phyloP scores from a whole-genome alignment of 768 basidiomycete genomes.

The Steccherinum ochraceum region DNA sequence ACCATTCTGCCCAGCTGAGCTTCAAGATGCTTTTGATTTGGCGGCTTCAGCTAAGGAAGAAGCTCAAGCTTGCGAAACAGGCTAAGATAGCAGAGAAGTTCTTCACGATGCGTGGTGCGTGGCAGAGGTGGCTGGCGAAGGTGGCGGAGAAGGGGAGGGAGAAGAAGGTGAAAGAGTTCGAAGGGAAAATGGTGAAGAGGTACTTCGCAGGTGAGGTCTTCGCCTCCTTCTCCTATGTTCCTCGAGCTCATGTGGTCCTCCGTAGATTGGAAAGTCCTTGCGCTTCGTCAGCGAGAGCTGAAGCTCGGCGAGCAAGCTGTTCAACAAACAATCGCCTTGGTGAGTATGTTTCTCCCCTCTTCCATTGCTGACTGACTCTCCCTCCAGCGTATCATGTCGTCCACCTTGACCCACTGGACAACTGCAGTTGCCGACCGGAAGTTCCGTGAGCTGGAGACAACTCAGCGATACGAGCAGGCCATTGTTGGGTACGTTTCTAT shows the following conservation, averaged over 20 bases:
- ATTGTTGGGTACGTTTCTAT: conserved; percentile 29
- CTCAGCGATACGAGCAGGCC: conserved; percentile 36
- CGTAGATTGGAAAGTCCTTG: conserved; percentile 43
- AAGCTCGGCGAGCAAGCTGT: conserved; percentile 40
- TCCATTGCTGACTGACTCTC: background rate
- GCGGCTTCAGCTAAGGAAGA: conserved; percentile 47
- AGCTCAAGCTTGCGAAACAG: conserved; percentile 43
- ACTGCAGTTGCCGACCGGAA: conserved; percentile 70
- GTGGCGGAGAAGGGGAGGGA: conserved; percentile 39
- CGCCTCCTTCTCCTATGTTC: background rate
- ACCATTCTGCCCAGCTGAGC: conserved; percentile 35
- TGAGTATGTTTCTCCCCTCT: conserved; percentile 15
- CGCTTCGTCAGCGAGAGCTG: conserved; percentile 31
- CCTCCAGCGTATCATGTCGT: conserved; percentile 45
- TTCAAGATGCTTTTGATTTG: conserved; percentile 43
- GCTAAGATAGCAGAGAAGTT: conserved; percentile 49
- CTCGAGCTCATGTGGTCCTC: background rate
- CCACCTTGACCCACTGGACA: conserved; percentile 55
- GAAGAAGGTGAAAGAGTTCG: conserved; percentile 36
- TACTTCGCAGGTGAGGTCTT: conserved; percentile 28
- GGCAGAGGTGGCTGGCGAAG: conserved; percentile 42
- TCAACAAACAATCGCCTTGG: conserved; percentile 33
- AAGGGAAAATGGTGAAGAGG: conserved; percentile 30
- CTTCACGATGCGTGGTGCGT: conserved; percentile 41
- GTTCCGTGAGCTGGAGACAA: conserved; percentile 60